Evolutionary conservation across 1,284 basidiomycete species (phyloP).

Genomic region (Malassezia pachydermatis): DNA sequence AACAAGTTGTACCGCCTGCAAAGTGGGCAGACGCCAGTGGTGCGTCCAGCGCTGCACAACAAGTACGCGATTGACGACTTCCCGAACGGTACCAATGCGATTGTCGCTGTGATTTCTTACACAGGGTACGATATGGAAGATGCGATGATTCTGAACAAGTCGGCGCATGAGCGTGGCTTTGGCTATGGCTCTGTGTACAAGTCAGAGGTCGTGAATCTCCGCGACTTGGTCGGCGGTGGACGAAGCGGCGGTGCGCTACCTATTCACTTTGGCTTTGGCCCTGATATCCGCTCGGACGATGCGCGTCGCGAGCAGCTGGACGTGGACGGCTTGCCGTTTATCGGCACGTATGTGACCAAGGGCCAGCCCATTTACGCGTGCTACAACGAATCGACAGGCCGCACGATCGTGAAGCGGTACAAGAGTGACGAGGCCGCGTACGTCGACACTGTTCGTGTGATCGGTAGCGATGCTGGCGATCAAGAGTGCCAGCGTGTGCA

Average conservation of each 20-base stretch:
- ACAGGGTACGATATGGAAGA: conserved; percentile 99
- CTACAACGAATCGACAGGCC: conserved; percentile 71
- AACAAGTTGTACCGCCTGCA: conserved; percentile 97
- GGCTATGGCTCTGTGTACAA: conserved; percentile 96
- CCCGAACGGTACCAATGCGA: conserved; percentile 94
- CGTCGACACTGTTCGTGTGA: conserved; percentile 80
- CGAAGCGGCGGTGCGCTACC: conserved; percentile 49
- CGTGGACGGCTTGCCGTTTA: conserved; percentile 69
- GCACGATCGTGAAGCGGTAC: conserved; percentile 82
- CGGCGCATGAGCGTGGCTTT: conserved; percentile 93
- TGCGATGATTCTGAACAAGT: conserved; percentile 99
- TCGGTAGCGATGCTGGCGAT: conserved; percentile 78
- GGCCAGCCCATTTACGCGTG: conserved; percentile 70
- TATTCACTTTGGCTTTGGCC: conserved; percentile 70
- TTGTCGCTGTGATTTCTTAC: conserved; percentile 98
- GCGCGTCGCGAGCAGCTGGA: conserved; percentile 58
- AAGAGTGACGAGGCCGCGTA: conserved; percentile 90
- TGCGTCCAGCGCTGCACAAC: conserved; percentile 81
- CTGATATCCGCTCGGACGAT: conserved; percentile 35
- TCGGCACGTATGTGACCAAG: conserved; percentile 62
- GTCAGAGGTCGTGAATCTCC: conserved; percentile 80
- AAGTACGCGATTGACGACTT: conserved; percentile 98
- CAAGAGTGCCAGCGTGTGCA: conserved; percentile 84
- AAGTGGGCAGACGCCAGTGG: conserved; percentile 86
- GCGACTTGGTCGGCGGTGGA: conserved; percentile 59